Evolutionary conservation across 2,329 filamentous ascomycete genomes (phyloP).

Genomic region (Fusarium domesticum): DNA sequence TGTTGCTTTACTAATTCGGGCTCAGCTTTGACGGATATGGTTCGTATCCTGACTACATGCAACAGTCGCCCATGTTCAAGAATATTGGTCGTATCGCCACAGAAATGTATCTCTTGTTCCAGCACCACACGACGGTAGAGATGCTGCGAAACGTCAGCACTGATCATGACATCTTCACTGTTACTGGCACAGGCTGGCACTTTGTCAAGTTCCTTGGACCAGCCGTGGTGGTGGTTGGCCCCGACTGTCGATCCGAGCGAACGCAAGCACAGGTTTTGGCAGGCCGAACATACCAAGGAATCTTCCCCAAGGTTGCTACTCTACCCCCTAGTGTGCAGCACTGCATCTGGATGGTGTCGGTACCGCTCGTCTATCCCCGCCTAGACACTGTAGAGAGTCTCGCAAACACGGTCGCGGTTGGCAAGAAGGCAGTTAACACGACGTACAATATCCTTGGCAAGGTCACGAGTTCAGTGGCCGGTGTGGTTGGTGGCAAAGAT

Average conservation of each 20-base stretch:
- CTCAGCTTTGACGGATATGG: slow-evolving; percentile 91
- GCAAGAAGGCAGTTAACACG: slow-evolving; percentile 94
- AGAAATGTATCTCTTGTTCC: slow-evolving; percentile 97
- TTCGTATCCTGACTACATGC: slow-evolving; percentile 97
- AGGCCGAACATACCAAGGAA: slow-evolving; percentile 92
- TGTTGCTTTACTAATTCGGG: slow-evolving; percentile 12
- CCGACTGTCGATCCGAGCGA: slow-evolving; percentile 88
- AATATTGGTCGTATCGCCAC: slow-evolving; percentile 94
- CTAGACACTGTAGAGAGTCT: slow-evolving; percentile 89
- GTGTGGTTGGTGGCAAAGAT: slow-evolving; percentile 91
- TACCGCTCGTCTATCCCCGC: slow-evolving; percentile 86
- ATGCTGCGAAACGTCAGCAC: slow-evolving; percentile 85
- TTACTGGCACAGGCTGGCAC: slow-evolving; percentile 97
- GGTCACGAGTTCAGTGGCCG: slow-evolving; percentile 90
- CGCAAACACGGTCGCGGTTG: slow-evolving; percentile 85
- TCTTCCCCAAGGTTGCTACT: slow-evolving; percentile 92
- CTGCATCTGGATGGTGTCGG: slow-evolving; percentile 92
- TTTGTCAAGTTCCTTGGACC: slow-evolving; percentile 96
- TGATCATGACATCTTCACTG: slow-evolving; percentile 90
- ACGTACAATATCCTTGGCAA: slow-evolving; percentile 96
- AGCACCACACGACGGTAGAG: slow-evolving; percentile 94
- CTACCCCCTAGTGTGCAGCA: slow-evolving; percentile 92
- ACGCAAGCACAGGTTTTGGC: slow-evolving; percentile 91
- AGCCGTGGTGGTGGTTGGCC: slow-evolving; percentile 82
- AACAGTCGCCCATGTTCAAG: slow-evolving; percentile 95